Percentiles rank a stretch among this genome's conserved stretches.
phyloP scores from a whole-genome alignment of 768 basidiomycete species.

The Wakefieldia striispora region DNA sequence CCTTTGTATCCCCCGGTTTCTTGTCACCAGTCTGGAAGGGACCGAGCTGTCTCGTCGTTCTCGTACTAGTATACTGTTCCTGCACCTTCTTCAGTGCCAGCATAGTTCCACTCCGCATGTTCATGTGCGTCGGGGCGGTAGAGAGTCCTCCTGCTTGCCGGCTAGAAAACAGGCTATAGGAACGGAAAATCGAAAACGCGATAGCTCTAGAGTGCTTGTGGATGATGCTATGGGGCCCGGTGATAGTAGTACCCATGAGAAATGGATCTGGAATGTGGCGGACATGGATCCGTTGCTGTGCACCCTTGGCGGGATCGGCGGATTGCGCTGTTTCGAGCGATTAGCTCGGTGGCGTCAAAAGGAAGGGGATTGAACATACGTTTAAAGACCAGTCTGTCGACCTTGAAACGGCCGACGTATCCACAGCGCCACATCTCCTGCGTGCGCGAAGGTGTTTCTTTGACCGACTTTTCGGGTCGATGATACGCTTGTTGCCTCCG shows the following conservation, averaged over 20 bases:
- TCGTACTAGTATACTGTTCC: slow-evolving; percentile 73
- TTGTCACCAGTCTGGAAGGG: slow-evolving; percentile 7
- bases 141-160: slow-evolving; percentile 14
- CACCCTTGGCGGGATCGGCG: slow-evolving; percentile 52
- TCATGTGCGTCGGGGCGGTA: slow-evolving; percentile 20
- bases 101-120: slow-evolving; percentile 45
- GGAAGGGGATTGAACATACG: slow-evolving; percentile 31
- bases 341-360: slow-evolving; percentile 2
- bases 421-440: slow-evolving; percentile 70
- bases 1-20: slow-evolving; percentile 20
- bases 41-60: slow-evolving; percentile 56
- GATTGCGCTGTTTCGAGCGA: slow-evolving; percentile 29
- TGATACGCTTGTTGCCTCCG: slow-evolving; percentile 21
- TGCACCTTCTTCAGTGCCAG: slow-evolving; percentile 76
- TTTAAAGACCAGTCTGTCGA: slow-evolving; percentile 43
- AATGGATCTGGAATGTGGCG: slow-evolving; percentile 53
- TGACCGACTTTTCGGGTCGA: slow-evolving; percentile 12
- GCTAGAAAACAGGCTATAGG: slow-evolving; percentile 37
- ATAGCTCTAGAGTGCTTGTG: slow-evolving; percentile 81
- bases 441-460: slow-evolving; percentile 21
- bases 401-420: slow-evolving; percentile 61
- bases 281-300: slow-evolving; percentile 68
- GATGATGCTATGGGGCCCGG: slow-evolving; percentile 64
- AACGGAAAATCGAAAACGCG: slow-evolving; percentile 78
- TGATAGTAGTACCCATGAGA: slow-evolving; percentile 38